phyloP scores from a whole-genome alignment of 2,329 filamentous ascomycete species.

The Aspergillus ruber region DNA sequence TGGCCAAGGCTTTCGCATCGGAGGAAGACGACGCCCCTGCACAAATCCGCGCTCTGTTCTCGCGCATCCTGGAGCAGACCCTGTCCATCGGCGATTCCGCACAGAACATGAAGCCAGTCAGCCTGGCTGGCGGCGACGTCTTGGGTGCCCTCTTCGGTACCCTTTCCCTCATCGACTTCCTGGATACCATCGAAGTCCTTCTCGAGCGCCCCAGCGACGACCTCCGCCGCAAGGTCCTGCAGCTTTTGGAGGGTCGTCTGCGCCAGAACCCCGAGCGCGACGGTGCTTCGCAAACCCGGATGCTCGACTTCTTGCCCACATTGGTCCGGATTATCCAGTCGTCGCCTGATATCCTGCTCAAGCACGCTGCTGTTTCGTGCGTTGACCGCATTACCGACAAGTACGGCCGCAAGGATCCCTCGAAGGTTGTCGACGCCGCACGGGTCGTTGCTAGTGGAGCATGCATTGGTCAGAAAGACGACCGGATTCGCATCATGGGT shows the following conservation, averaged over 20 bases:
- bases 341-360: slow-evolving; percentile 66
- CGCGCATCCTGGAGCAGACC: slow-evolving; percentile 59
- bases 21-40: slow-evolving; percentile 51
- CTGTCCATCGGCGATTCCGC: slow-evolving; percentile 56
- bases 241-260: slow-evolving; percentile 73
- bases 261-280: slow-evolving; percentile 66
- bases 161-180: slow-evolving; percentile 78
- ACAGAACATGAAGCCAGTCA: slow-evolving; percentile 29
- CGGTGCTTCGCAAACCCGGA: slow-evolving; percentile 57
- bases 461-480: slow-evolving; percentile 68
- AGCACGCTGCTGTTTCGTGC: slow-evolving; percentile 79
- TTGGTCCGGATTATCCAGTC: slow-evolving; percentile 70
- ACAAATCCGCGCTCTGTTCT: slow-evolving; percentile 64
- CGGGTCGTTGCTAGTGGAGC: slow-evolving; percentile 67
- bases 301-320: slow-evolving; percentile 73
- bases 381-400: slow-evolving; percentile 91
- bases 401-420: slow-evolving; percentile 85
- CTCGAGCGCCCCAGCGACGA: slow-evolving; percentile 69
- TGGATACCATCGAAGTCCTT: slow-evolving; percentile 77
- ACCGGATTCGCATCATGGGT: slow-evolving; percentile 72
- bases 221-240: slow-evolving; percentile 71
- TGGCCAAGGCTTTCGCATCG: slow-evolving; percentile 30
- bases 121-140: slow-evolving; percentile 54
- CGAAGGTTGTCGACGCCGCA: slow-evolving; percentile 68
- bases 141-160: slow-evolving; percentile 76